Percentiles rank a stretch among this genome's conserved stretches.
These are phyloP conservation scores for Penicillium tannophilum DNA, from an alignment of 495 filamentous ascomycete species.

Conservation along the genomic window DNA sequence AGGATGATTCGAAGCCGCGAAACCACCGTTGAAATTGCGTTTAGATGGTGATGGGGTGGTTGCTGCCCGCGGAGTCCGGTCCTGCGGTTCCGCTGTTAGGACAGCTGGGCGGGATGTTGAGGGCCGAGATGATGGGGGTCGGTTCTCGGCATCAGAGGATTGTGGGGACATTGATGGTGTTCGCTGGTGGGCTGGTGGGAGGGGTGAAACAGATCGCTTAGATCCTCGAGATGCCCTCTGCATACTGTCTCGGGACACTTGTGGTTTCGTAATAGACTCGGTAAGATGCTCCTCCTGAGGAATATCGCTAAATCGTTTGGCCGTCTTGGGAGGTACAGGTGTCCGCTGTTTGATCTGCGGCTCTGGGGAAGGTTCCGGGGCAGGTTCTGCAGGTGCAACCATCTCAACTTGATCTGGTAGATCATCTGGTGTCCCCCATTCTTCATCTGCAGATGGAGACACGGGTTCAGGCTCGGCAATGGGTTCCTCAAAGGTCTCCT, in stretches of 20 bases:
- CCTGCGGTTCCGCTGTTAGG: conserved; percentile 37
- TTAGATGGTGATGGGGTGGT: conserved; percentile 72
- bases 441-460: conserved; percentile 25
- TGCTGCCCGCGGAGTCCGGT: conserved; percentile 49
- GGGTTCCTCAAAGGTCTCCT: conserved; percentile 29
- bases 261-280: conserved; percentile 31
- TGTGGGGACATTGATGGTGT: conserved; percentile 68
- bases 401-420: conserved; percentile 31
- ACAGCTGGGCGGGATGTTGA: conserved; percentile 38
- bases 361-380: conserved; percentile 18
- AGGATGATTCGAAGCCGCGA: conserved; percentile 59
- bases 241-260: conserved; percentile 19
- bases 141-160: conserved; percentile 81
- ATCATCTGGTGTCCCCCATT: conserved; percentile 24
- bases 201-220: conserved; percentile 34
- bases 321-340: conserved; percentile 44
- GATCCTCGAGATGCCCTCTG: conserved; percentile 15
- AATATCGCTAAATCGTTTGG: conserved; percentile 49
- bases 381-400: conserved; percentile 24
- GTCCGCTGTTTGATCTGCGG: conserved; percentile 29
- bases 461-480: conserved; percentile 2
- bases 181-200: conserved; percentile 30
- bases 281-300: conserved; percentile 44
- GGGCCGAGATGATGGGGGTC: conserved; percentile 65
- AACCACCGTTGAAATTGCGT: conserved; percentile 56